phyloP scores from a whole-genome alignment of 2,329 filamentous ascomycete species.

The Talaromyces sp. region DNA sequence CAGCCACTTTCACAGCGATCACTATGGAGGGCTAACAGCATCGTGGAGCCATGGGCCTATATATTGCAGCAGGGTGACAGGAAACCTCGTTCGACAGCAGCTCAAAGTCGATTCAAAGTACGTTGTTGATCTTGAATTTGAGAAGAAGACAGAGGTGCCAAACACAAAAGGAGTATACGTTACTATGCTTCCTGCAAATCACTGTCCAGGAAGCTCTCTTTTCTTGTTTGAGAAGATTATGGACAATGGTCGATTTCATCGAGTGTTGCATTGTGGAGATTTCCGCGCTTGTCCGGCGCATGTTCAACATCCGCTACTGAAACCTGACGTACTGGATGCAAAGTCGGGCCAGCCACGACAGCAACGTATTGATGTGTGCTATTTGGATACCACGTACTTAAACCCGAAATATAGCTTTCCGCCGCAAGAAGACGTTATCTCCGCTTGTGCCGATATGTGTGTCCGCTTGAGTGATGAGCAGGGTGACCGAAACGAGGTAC shows the following conservation, averaged over 20 bases:
- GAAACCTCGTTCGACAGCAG: conserved; percentile 81
- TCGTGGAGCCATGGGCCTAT: conserved; percentile 92
- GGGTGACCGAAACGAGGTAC: conserved; percentile 54
- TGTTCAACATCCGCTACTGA: conserved; percentile 74
- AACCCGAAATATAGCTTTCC: conserved; percentile 96
- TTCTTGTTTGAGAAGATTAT: conserved; percentile 86
- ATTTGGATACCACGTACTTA: conserved; percentile 94
- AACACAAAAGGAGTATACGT: conserved; percentile 78
- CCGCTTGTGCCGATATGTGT: conserved; percentile 83
- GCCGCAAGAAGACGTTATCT: conserved; percentile 79
- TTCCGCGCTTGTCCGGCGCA: conserved; percentile 88
- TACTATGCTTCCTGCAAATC: conserved; percentile 94
- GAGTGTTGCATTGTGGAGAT: conserved; percentile 91
- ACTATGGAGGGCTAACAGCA: conserved; percentile 86
- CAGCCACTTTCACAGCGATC: conserved; percentile 96
- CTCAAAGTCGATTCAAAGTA: conserved; percentile 81
- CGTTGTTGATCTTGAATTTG: conserved; percentile 81
- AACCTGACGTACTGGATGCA: conserved; percentile 68
- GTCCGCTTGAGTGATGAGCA: conserved; percentile 68
- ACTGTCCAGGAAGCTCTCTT: conserved; percentile 90
- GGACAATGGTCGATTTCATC: conserved; percentile 62
- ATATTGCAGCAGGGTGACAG: conserved; percentile 91
- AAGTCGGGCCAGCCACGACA: conserved; percentile 68
- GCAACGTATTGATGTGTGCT: conserved; percentile 91
- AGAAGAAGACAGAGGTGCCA: conserved; percentile 72